Evolutionary conservation across 495 filamentous ascomycete genomes (phyloP).

Genomic region (Hypomontagnella monticulosa): DNA sequence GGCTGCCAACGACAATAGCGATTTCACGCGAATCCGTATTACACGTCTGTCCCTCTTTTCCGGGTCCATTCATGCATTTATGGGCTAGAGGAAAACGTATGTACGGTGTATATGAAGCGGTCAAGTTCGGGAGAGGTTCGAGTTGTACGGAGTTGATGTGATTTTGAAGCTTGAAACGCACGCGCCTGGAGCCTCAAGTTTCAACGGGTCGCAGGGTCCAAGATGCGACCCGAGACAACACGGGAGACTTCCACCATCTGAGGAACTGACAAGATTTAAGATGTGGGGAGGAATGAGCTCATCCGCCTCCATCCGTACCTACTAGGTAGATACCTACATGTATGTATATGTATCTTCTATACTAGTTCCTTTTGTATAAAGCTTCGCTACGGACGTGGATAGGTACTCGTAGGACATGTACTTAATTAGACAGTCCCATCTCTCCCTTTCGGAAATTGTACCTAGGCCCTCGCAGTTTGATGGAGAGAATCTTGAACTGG

Average conservation of each 20-base stretch:
- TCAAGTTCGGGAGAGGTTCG: conserved; percentile 25
- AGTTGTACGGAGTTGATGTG: conserved; percentile 14
- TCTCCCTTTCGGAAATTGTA: conserved; percentile 4
- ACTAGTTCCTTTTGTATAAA: not conserved
- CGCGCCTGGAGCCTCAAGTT: conserved; percentile 36
- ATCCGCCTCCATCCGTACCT: not conserved
- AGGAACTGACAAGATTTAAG: conserved; percentile 29
- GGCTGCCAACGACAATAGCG: too few species aligned
- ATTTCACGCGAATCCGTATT: too few species aligned
- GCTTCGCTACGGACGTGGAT: not conserved
- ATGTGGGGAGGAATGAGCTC: conserved; percentile 17
- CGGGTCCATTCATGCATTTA: too few species aligned
- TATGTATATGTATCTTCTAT: not conserved
- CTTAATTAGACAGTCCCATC: not conserved
- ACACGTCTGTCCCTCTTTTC: too few species aligned
- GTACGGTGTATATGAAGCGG: conserved; percentile 11
- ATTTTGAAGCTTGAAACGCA: conserved; percentile 39
- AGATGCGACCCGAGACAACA: conserved; percentile 33
- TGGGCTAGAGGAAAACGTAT: not conserved
- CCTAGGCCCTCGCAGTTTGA: not conserved
- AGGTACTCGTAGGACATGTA: not conserved
- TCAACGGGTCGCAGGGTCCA: conserved; percentile 39
- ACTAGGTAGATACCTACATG: not conserved
- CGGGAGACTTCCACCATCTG: conserved; percentile 23
- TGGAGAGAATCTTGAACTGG: conserved; percentile 18